Base-by-base conservation (phyloP, 1,284 basidiomycete genomes). In the Ustilago vetiveriae region DNA sequence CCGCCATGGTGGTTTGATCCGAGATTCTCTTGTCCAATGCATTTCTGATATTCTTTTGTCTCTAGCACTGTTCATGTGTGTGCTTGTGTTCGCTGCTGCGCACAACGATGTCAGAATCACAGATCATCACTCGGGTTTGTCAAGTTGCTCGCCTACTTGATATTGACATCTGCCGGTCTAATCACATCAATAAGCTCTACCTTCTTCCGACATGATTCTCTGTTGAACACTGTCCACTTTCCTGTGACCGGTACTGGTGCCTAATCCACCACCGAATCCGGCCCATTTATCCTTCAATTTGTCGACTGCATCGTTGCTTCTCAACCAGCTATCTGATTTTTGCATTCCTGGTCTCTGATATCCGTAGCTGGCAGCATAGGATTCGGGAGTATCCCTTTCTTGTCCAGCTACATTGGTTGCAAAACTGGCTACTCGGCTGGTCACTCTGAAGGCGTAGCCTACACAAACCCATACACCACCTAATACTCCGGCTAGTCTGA, bases 401-500 rank as follows among this genome's bases (percentile, higher is more conserved):
- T 23, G 10, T 5, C 17, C 19, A 21, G 17, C 21, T 9, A 59
- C 58, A 11, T 37, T 44, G 17, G 65, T 47, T 0, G 67, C 72
- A 10, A 76, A 45, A 2, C 8, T 27, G 2, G 58, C 43, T 13
- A 79, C 24, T 7, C 73, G 70, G 45, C 72, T 69, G 19, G 71
- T 53, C 0, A 74, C 54, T 17, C 81, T 55, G 47, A 77, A 66
- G 1, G 72, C 72, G 43, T 75, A 78, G 2, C 72, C 71, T 0
- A 79, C 70, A 23, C 77, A 80, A 0, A 80, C 72, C 74, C 83
- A 81, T 7, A 84, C 66, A 8, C 84, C 84, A 2, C 84, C 84
- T 6, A 84, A 48, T 17, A 84, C 82, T n/a, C 83, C 83, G 0
- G 82, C 85, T 8, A 86, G 87, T 78, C 94, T 86, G 53, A 97